These are phyloP conservation scores for Pestalotiopsis sp. DNA, from an alignment of 2,329 filamentous ascomycete genomes.

Conservation along the genomic window DNA sequence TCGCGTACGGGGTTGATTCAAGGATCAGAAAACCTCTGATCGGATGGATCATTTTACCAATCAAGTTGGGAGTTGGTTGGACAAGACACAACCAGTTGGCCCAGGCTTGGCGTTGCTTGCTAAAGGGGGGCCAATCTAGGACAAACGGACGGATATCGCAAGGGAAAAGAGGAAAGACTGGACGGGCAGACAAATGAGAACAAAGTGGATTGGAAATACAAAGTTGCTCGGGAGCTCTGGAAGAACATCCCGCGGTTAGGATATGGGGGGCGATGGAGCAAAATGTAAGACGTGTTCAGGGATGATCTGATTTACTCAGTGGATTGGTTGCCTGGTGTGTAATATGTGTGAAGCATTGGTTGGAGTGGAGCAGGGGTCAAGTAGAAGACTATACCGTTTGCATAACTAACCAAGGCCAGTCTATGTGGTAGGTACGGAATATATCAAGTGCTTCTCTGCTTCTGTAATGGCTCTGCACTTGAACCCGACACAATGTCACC, in stretches of 20 bases:
- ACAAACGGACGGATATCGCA: neutral
- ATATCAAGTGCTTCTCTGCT: neutral
- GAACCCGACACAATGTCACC: neutral
- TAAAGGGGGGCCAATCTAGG: neutral
- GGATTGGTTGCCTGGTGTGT: neutral
- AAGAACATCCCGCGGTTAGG: neutral
- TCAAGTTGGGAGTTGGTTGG: too few species aligned
- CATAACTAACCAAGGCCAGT: neutral
- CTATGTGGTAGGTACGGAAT: neutral
- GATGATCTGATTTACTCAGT: neutral
- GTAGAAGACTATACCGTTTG: neutral
- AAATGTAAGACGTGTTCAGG: neutral
- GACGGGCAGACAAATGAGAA: neutral
- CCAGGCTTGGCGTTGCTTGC: neutral
- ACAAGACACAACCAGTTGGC: neutral
- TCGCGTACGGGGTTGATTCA: neutral
- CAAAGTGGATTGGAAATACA: neutral
- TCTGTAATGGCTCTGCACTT: neutral
- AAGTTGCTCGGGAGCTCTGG: neutral
- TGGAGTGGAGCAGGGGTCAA: neutral
- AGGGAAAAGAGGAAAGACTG: neutral
- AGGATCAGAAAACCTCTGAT: neutral
- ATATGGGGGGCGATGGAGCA: neutral
- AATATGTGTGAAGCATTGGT: neutral
- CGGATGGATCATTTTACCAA: too few species aligned